Evolutionary conservation across 2,329 filamentous ascomycete species (phyloP), one percentile per base, ranked within the genome.

Genomic region (Aspergillus sp.): DNA sequence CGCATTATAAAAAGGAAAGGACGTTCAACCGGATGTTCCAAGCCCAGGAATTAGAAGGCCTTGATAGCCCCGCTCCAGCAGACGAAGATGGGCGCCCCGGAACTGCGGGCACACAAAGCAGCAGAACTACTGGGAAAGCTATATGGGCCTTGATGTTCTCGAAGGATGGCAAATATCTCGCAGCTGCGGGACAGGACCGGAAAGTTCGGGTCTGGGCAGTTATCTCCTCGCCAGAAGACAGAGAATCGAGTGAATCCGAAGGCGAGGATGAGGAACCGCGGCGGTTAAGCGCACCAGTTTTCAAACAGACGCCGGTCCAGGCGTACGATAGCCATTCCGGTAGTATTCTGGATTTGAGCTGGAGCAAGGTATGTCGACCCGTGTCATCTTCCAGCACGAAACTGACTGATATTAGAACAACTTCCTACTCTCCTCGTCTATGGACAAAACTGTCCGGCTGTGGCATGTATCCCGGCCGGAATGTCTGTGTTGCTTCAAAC

Each of bases 121-220:
- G 64, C 9, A 64, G 66, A 50, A 60, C 68, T 55, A 68, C 76
- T 41, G 80, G 80, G 49, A 80, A 89, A 59, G 92, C 95, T 0
- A 87, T 96, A 34, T 99, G 95, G 95, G 88, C 93, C 0, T 85
- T 91, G 62, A 90, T 95, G 67, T 98, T 98, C 68, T 98, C 93
- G 68, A 88, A 88, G 59, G 93, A 98, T 76, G 95, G 95, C 5
- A 90, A 83, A 67, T 96, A 93, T 71, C 80, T 99, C 17, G 95
- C 95, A 5, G 91, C 91, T n/a, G 95, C 90, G 11, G 95, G 95
- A 4, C 90, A 93, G 64, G 95, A 98, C 71, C 86, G 86, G 62
- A 83, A 93, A 15, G 86, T 99, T 11, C 84, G 93, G 17, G 85
- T 98, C 15, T 99, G 93, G 89, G 86, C 89, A 2, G 92, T 98